Evolutionary conservation across 768 basidiomycete species (phyloP).

Genomic region (Tephrocybe rancida): DNA sequence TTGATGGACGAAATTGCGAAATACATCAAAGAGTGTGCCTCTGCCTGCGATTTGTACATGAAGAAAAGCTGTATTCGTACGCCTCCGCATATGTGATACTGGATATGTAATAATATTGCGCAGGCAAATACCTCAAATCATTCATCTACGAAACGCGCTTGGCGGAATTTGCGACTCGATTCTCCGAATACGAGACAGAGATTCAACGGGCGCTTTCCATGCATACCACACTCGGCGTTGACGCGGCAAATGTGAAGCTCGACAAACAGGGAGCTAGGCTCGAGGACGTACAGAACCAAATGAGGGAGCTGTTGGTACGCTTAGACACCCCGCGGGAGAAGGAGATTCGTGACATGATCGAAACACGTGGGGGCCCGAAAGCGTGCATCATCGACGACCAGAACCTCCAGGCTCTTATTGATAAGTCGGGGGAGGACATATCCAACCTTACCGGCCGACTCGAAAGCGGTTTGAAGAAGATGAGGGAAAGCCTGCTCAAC

Average conservation of each 20-base stretch:
- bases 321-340: slow-evolving; percentile 2
- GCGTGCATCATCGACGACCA: background rate
- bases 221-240: background rate
- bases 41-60: background rate
- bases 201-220: background rate
- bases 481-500: background rate
- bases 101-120: background rate
- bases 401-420: background rate
- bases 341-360: background rate
- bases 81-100: background rate
- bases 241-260: background rate
- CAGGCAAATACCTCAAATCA: background rate
- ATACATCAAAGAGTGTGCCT: background rate
- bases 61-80: background rate
- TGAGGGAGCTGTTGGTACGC: background rate
- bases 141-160: background rate
- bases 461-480: background rate
- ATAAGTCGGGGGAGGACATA: background rate
- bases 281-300: background rate
- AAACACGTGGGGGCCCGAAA: background rate
- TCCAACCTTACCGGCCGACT: background rate
- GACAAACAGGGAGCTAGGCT: background rate
- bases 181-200: background rate
- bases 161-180: background rate
- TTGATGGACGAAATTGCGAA: background rate